These are phyloP conservation scores for Cyclotella choctawhatcheeana DNA, from an alignment of 108 stramenopile species.

Conservation along the genomic window DNA sequence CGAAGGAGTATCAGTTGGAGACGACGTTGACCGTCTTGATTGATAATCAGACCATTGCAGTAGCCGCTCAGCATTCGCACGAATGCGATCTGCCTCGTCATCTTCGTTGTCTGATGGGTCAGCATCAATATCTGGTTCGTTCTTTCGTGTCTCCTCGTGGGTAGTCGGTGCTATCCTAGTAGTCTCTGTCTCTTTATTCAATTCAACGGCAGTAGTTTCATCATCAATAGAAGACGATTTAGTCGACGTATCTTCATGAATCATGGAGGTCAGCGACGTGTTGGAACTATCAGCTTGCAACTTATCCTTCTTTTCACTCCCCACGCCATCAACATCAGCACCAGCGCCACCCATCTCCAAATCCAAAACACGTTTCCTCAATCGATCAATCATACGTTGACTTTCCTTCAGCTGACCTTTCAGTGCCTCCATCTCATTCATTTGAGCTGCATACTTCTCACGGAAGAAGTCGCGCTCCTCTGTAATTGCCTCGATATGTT, in stretches of 20 bases:
- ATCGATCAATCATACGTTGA: constrained; percentile 43
- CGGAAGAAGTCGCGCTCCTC: constrained; percentile 53
- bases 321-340: neutral
- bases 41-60: constrained; percentile 49
- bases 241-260: neutral
- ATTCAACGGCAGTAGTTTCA: constrained; percentile 4
- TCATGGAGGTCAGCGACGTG: constrained; percentile 10
- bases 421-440: constrained; percentile 36
- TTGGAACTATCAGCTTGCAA: neutral
- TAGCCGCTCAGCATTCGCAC: constrained; percentile 46
- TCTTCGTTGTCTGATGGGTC: constrained; percentile 11
- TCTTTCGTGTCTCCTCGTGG: neutral
- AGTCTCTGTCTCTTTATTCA: too few relatives aligned
- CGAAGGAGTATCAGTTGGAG: constrained; percentile 8
- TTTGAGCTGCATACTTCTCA: constrained; percentile 46
- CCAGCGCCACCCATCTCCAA: constrained; percentile 28
- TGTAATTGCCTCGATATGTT: constrained; percentile 46
- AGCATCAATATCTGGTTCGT: constrained; percentile 14
- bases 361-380: constrained; percentile 43
- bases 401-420: constrained; percentile 40
- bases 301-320: neutral
- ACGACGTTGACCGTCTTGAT: constrained; percentile 26
- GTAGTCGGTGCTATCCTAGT: constrained; percentile 2
- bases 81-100: constrained; percentile 38
- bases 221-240: neutral